Evolutionary conservation across 768 basidiomycete species (phyloP).

Genomic region (Termitomyces sp.): DNA sequence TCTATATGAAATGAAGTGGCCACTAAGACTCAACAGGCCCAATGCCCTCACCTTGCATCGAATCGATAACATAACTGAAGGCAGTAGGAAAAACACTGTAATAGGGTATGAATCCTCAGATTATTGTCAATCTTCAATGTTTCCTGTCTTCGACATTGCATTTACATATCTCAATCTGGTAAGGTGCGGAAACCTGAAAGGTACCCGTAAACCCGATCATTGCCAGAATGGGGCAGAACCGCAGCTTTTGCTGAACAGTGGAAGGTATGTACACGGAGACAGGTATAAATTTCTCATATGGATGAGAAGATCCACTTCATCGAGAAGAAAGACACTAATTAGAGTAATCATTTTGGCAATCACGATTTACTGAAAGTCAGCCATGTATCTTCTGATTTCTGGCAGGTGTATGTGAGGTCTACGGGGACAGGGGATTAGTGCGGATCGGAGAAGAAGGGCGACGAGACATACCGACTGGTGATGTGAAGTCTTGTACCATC

Average conservation of each 20-base stretch:
- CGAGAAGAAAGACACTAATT: neutral
- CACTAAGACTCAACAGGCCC: neutral
- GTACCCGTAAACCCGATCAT: too few species aligned
- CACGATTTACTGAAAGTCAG: constrained; percentile 28
- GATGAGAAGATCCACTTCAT: neutral
- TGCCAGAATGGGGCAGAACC: too few species aligned
- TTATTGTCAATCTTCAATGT: neutral
- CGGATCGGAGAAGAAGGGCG: neutral
- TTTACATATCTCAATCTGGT: neutral
- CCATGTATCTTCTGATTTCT: constrained; percentile 18
- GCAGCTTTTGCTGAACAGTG: too few species aligned
- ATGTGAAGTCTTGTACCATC: constrained; percentile 60
- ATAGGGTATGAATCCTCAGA: neutral
- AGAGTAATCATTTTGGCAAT: neutral
- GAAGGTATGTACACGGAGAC: too few species aligned
- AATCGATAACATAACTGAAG: neutral
- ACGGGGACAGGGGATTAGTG: neutral
- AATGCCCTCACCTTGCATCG: neutral
- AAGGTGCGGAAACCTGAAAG: neutral
- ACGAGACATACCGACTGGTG: constrained; percentile 54
- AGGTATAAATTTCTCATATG: neutral
- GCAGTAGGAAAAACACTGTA: neutral
- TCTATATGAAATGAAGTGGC: neutral
- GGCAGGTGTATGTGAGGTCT: constrained; percentile 23
- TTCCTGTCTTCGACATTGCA: too few species aligned